Evolutionary conservation across 2,329 filamentous ascomycete genomes (phyloP), one percentile per base, ranked within the genome.

Genomic region (Neonectria magnoliae): DNA sequence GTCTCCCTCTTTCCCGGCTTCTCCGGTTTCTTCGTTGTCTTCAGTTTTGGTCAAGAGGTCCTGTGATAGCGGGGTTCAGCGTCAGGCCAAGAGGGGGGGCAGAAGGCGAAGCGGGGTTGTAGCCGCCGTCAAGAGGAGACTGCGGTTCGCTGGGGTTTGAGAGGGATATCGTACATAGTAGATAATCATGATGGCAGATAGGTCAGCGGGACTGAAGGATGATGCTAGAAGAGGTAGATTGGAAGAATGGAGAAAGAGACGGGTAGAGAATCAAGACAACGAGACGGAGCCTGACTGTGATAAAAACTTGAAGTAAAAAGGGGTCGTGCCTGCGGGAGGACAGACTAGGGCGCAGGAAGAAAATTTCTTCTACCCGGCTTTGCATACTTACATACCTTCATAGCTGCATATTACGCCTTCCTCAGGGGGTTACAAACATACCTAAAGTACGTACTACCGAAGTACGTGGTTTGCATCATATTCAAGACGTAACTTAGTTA

Each of bases 101-200:
- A 64, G 62, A 22, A 42, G 56, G 50, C 4, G 65, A 64, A 65
- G 71, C 67, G 72, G 73, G 70, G 64, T 61, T 38, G 56, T 52
- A n/a, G 31, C 47, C 16, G 33, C 7, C 25, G 22, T 20, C 2
- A 48, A 20, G 25, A 22, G 4, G 18, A 54, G 16, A 29, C n/a
- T n/a, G n/a, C n/a, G n/a, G n/a, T n/a, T n/a, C n/a, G n/a, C n/a
- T n/a, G n/a, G n/a, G n/a, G n/a, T n/a, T n/a, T n/a, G 18, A 54
- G 16, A 29, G 20, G 4, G 13, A 7, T 14, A 20, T 44, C 83
- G 65, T 80, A 92, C 90, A 82, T 85, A 90, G 88, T 81, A 93
- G 78, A 93, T 92, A 80, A 92, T 85, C 91, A 93, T 93, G 76
- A 82, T 91, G 87, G 76, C 81, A 81, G 80, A 77, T 75, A 73